Conservation (phyloP, 1,284 basidiomycete genomes). For the Boletus semigastroideus region DNA sequence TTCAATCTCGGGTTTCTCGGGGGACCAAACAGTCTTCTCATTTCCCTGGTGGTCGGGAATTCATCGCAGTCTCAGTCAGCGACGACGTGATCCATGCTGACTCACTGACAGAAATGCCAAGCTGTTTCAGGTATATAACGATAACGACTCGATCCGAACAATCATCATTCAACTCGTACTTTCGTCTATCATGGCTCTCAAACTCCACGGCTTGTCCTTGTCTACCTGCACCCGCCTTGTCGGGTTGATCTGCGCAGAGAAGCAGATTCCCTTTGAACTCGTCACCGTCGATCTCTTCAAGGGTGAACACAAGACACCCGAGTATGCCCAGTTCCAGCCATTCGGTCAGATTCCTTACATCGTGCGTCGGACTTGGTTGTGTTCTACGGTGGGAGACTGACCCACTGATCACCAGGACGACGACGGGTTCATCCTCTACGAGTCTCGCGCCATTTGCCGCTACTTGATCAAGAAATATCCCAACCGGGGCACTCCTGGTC, state of each 20-base stretch:
- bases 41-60: no score
- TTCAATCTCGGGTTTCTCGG: not conserved
- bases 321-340: constrained; percentile 51
- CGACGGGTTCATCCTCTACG: constrained; percentile 46
- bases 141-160: no score
- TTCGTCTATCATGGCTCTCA: constrained; percentile 45
- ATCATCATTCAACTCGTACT: no score
- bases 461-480: constrained; percentile 49
- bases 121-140: no score
- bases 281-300: constrained; percentile 42
- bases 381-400: not conserved
- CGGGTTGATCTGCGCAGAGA: constrained; percentile 47
- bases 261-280: constrained; percentile 51
- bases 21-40: no score
- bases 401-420: constrained; percentile 34
- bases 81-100: no score
- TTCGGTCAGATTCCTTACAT: constrained; percentile 69
- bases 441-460: constrained; percentile 54
- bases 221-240: constrained; percentile 52
- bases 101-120: no score
- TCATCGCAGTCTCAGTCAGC: no score
- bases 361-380: constrained; percentile 30
- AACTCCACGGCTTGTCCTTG: constrained; percentile 41
- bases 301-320: constrained; percentile 48
- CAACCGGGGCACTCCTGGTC: constrained; percentile 33